These are phyloP conservation scores for Isabelozyma rhagii DNA, from an alignment of 805 yeast species.

Conservation along the genomic window DNA sequence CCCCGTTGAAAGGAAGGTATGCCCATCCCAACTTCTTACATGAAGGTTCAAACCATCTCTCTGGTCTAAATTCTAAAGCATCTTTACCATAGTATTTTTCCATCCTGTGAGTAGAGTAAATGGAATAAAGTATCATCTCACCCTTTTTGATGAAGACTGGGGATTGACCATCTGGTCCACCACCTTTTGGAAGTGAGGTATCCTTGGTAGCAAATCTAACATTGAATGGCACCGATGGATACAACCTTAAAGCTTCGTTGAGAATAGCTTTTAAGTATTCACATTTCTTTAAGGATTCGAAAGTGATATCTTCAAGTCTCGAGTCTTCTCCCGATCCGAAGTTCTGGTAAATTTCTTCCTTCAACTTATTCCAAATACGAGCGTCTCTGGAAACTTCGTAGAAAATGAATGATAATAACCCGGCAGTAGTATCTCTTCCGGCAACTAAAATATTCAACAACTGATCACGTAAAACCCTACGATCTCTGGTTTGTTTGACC, in stretches of 20 bases:
- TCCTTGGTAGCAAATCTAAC: slow-evolving; percentile 43
- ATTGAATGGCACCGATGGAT: slow-evolving; percentile 51
- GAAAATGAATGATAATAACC: slow-evolving; percentile 43
- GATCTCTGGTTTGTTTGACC: slow-evolving; percentile 47
- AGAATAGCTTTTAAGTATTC: slow-evolving; percentile 45
- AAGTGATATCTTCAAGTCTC: slow-evolving; percentile 36
- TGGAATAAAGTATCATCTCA: slow-evolving; percentile 33
- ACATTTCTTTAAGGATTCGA: slow-evolving; percentile 48
- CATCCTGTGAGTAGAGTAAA: slow-evolving; percentile 43
- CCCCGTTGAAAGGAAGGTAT: slow-evolving; percentile 35
- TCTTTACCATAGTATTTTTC: slow-evolving; percentile 28
- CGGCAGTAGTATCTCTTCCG: slow-evolving; percentile 57
- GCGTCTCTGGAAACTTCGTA: slow-evolving; percentile 46
- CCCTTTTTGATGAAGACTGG: slow-evolving; percentile 46
- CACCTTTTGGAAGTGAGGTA: slow-evolving; percentile 51
- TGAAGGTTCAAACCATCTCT: slow-evolving; percentile 27
- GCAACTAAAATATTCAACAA: slow-evolving; percentile 50
- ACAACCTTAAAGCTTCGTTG: slow-evolving; percentile 48
- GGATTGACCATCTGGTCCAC: slow-evolving; percentile 34
- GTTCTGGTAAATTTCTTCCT: slow-evolving; percentile 28
- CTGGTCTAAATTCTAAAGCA: slow-evolving; percentile 26
- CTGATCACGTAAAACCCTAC: slow-evolving; percentile 47
- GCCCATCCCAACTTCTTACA: slow-evolving; percentile 32
- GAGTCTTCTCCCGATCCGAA: slow-evolving; percentile 33
- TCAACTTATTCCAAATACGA: slow-evolving; percentile 31